Evolutionary conservation across 176 grass and related monocot genomes (phyloP).

Genomic region (Canna indica): DNA sequence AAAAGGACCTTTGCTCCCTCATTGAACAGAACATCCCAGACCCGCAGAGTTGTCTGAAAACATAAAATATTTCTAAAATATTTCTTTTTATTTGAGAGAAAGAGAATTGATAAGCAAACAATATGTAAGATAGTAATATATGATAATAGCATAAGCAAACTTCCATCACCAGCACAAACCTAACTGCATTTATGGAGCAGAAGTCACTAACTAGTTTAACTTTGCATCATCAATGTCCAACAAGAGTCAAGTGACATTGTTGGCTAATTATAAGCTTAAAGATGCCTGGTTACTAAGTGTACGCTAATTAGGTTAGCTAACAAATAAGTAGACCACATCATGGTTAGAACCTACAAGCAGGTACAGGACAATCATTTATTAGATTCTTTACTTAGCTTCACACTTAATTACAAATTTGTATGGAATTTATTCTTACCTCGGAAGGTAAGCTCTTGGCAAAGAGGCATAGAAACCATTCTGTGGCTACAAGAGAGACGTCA

Average conservation of each 20-base stretch:
- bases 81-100: not conserved
- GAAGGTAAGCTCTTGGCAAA: constrained; percentile 96
- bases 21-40: constrained; percentile 97
- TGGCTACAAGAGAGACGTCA: constrained; percentile 95
- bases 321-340: too few species aligned
- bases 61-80: not conserved
- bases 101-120: not conserved
- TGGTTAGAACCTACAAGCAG: too few species aligned
- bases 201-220: too few species aligned
- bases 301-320: too few species aligned
- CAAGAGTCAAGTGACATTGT: too few species aligned
- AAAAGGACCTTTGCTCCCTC: constrained; percentile 96
- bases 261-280: too few species aligned
- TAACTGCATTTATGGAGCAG: not conserved
- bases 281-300: too few species aligned
- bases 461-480: constrained; percentile 97
- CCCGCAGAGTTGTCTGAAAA: constrained; percentile 70
- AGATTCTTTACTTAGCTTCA: not conserved
- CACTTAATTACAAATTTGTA: not conserved
- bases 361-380: not conserved
- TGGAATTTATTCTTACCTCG: constrained; percentile 42
- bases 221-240: too few species aligned
- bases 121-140: not conserved
- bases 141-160: not conserved
- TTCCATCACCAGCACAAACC: not conserved